A percentile compares a stretch with the other conserved stretches of the same genome.
Evolutionary conservation across 352 stramenopile genomes (phyloP).

Genomic region (Globisporangium polare): DNA sequence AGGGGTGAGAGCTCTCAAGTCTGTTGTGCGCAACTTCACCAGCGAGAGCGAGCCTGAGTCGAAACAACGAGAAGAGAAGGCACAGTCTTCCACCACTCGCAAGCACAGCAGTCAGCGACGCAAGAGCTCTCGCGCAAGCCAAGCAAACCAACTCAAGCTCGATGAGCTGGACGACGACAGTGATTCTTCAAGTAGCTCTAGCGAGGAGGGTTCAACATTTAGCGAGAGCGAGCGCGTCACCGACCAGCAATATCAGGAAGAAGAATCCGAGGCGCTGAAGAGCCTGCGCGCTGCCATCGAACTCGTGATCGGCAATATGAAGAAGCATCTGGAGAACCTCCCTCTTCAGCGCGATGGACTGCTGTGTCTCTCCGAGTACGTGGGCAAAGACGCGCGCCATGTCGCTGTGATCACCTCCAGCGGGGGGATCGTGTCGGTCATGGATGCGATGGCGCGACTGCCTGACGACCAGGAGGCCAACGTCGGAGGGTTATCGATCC

Average conservation of each 20-base stretch:
- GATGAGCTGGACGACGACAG: background rate
- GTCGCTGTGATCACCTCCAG: conserved; percentile 33
- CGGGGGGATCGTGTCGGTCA: conserved; percentile 38
- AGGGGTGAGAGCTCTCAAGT: conserved; percentile 43
- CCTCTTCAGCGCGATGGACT: conserved; percentile 47
- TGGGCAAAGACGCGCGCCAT: conserved; percentile 21
- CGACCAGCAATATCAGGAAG: background rate
- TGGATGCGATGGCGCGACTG: conserved; percentile 44
- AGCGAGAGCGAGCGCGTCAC: background rate
- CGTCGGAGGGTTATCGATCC: conserved; percentile 42
- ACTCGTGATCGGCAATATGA: conserved; percentile 44
- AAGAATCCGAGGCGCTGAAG: conserved; percentile 1
- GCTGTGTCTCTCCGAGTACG: conserved; percentile 39
- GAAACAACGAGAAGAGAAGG: background rate
- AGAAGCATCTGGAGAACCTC: conserved; percentile 26
- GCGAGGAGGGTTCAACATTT: background rate
- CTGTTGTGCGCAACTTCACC: conserved; percentile 27
- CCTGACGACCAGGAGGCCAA: conserved; percentile 48
- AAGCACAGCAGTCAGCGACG: conserved; percentile 1
- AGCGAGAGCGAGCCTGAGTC: conserved; percentile 1
- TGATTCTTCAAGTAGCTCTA: background rate
- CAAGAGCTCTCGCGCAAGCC: background rate
- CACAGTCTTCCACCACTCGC: background rate
- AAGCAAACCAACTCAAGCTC: background rate
- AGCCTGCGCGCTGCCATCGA: conserved; percentile 22